Percentiles rank a stretch among this genome's conserved stretches.
Evolutionary conservation across 2,329 filamentous ascomycete genomes (phyloP).

Genomic region (Nothophaeocryptopus gaeumannii): DNA sequence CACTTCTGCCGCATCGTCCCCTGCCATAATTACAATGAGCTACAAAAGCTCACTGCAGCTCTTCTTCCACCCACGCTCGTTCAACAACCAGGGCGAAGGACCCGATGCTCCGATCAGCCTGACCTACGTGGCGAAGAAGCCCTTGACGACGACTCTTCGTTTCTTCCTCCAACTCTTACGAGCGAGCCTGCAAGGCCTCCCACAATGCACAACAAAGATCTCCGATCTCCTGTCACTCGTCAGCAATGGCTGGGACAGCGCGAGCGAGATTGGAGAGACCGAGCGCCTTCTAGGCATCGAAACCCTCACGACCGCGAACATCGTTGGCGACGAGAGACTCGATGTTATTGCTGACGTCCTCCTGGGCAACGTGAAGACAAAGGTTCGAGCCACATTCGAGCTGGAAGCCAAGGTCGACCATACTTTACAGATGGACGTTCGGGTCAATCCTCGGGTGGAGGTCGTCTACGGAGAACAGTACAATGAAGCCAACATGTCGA

Average conservation of each 20-base stretch:
- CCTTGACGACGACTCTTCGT: conserved; percentile 63
- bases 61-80: conserved; percentile 65
- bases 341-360: conserved; percentile 61
- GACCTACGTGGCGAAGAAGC: conserved; percentile 63
- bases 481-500: conserved; percentile 70
- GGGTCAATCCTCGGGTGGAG: conserved; percentile 45
- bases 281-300: conserved; percentile 61
- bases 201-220: conserved; percentile 57
- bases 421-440: conserved; percentile 49
- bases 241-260: conserved; percentile 64
- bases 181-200: conserved; percentile 62
- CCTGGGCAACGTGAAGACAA: conserved; percentile 63
- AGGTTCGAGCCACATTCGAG: conserved; percentile 62
- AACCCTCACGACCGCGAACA: conserved; percentile 63
- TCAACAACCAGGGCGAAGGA: conserved; percentile 37
- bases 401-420: conserved; percentile 42
- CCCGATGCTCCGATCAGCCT: conserved; percentile 62
- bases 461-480: conserved; percentile 78
- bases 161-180: conserved; percentile 74
- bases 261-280: conserved; percentile 57
- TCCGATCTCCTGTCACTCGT: conserved; percentile 59
- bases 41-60: conserved; percentile 71
- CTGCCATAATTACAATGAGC: conserved; percentile 66
- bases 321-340: conserved; percentile 64
- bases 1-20: conserved; percentile 56